Evolutionary conservation across 495 filamentous ascomycete genomes (phyloP).

Genomic region (Penicillium goetzii): DNA sequence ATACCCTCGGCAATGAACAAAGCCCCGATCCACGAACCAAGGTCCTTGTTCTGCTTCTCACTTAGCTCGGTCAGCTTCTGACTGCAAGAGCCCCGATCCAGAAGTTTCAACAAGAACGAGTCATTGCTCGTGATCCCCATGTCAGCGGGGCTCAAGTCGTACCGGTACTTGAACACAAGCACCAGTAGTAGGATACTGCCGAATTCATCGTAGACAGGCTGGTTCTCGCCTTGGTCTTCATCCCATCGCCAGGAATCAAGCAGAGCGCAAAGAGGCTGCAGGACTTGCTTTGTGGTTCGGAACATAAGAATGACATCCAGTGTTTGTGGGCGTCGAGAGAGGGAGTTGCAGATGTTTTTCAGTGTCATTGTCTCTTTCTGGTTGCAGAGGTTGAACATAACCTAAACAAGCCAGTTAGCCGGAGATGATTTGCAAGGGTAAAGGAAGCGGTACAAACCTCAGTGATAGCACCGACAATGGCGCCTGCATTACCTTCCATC

Average conservation of each 20-base stretch:
- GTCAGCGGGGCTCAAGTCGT: conserved; percentile 69
- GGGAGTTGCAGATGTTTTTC: conserved; percentile 77
- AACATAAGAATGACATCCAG: conserved; percentile 89
- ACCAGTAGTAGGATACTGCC: conserved; percentile 84
- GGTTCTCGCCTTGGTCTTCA: conserved; percentile 90
- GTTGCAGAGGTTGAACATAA: conserved; percentile 75
- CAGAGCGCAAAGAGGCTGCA: conserved; percentile 82
- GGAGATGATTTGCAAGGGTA: background rate
- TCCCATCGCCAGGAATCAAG: conserved; percentile 92
- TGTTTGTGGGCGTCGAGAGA: conserved; percentile 75
- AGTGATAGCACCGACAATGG: conserved; percentile 78
- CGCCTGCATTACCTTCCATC: conserved; percentile 94
- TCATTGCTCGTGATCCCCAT: conserved; percentile 62
- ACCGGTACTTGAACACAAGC: conserved; percentile 81
- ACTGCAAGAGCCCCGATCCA: conserved; percentile 64
- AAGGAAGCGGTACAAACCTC: conserved; percentile 57
- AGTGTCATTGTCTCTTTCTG: conserved; percentile 91
- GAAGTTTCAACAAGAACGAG: conserved; percentile 80
- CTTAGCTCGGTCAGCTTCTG: conserved; percentile 66
- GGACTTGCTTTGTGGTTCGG: conserved; percentile 70
- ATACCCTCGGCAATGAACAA: conserved; percentile 85
- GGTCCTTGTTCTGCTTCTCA: conserved; percentile 73
- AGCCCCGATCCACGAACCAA: conserved; percentile 83
- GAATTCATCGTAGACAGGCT: conserved; percentile 97
- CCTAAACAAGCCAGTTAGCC: conserved; percentile 47